These are phyloP conservation scores for Cinchona pubescens DNA, from an alignment of 257 asterid genomes.

Conservation along the genomic window DNA sequence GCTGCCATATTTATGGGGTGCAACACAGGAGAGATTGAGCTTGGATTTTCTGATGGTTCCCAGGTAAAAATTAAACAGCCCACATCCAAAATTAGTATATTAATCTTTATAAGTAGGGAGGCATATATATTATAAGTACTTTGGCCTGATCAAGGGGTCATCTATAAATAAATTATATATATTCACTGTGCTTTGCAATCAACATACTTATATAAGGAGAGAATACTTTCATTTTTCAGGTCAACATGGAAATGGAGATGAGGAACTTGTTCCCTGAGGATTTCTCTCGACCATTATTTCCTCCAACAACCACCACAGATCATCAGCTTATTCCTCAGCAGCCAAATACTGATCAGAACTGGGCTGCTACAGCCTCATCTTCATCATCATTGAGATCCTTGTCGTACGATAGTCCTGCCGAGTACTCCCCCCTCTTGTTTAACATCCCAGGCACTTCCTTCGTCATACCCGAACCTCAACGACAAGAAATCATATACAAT, in stretches of 20 bases:
- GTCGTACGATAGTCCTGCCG: conserved; percentile 65
- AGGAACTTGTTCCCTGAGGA: conserved; percentile 36
- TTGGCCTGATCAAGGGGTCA: background rate
- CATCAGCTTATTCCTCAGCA: conserved; percentile 8
- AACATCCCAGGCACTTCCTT: conserved; percentile 29
- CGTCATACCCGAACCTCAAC: conserved; percentile 21
- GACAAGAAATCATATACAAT: no score
- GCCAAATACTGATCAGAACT: conserved; percentile 28
- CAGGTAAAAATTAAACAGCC: conserved; percentile 34
- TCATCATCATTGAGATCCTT: conserved; percentile 66
- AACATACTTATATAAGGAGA: conserved; percentile 5
- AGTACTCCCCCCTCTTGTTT: conserved; percentile 42
- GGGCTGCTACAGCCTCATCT: conserved; percentile 57
- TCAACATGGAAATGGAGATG: conserved; percentile 52
- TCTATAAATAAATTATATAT: background rate
- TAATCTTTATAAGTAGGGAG: background rate
- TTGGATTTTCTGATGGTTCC: conserved; percentile 50
- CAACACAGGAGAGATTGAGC: conserved; percentile 68
- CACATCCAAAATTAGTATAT: background rate
- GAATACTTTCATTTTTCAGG: conserved; percentile 31
- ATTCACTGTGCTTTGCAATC: background rate
- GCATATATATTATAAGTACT: background rate
- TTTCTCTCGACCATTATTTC: conserved; percentile 28
- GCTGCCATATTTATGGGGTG: conserved; percentile 70
- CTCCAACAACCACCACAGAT: background rate